These are phyloP conservation scores for Daldinia sp. DNA, from an alignment of 2,329 filamentous ascomycete genomes.

Conservation along the genomic window DNA sequence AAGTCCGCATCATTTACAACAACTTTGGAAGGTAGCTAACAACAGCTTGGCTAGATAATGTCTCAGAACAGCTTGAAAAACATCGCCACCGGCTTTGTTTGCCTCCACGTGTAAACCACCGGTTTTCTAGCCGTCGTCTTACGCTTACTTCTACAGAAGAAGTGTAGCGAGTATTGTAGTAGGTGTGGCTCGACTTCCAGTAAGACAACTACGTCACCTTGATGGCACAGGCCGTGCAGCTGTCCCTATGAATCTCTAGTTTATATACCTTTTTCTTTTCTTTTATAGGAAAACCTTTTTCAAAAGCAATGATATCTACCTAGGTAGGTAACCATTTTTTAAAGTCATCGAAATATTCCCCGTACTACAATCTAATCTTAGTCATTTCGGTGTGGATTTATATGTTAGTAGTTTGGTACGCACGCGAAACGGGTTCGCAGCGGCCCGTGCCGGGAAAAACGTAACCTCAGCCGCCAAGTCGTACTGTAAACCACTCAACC, in stretches of 20 bases:
- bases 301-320: neutral
- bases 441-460: constrained; percentile 38
- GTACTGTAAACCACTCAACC: constrained; percentile 1
- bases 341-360: neutral
- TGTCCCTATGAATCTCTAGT: neutral
- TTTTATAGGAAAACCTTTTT: neutral
- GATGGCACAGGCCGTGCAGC: neutral
- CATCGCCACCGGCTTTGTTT: neutral
- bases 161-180: neutral
- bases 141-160: neutral
- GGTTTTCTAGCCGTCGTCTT: neutral
- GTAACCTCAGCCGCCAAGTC: constrained; percentile 28
- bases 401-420: neutral
- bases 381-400: neutral
- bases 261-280: neutral
- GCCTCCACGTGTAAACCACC: neutral
- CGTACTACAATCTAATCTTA: neutral
- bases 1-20: neutral
- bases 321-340: neutral
- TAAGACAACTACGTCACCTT: neutral
- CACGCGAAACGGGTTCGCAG: constrained; percentile 11
- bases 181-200: neutral
- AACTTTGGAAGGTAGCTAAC: neutral
- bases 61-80: neutral
- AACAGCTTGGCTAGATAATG: neutral